A percentile compares a stretch with the other conserved stretches of the same genome.
These are phyloP conservation scores for Ogataea minuta DNA, from an alignment of 805 yeast genomes.

Conservation along the genomic window DNA sequence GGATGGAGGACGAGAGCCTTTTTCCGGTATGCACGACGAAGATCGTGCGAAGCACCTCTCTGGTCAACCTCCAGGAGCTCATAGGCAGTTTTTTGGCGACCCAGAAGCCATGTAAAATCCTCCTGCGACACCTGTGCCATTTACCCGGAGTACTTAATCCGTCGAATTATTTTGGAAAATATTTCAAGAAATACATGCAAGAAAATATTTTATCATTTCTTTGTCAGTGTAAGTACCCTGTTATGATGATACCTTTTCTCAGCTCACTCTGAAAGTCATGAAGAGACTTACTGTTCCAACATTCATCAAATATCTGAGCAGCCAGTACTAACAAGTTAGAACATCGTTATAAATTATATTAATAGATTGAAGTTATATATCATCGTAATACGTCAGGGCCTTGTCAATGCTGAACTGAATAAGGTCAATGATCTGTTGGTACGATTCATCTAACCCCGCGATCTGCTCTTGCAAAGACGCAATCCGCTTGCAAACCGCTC, in stretches of 20 bases:
- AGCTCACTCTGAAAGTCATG: slow-evolving; percentile 59
- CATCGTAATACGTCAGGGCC: slow-evolving; percentile 15
- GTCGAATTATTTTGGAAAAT: not conserved
- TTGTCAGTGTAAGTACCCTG: slow-evolving; percentile 11
- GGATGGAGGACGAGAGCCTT: slow-evolving; percentile 35
- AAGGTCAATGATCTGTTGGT: slow-evolving; percentile 15
- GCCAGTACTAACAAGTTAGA: slow-evolving; percentile 5
- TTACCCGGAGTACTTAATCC: slow-evolving; percentile 9
- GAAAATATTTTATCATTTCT: slow-evolving; percentile 2
- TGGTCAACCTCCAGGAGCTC: slow-evolving; percentile 12
- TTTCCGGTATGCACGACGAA: slow-evolving; percentile 32
- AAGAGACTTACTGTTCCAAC: slow-evolving; percentile 50
- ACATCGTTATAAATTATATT: not conserved
- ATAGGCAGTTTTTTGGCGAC: slow-evolving; percentile 18
- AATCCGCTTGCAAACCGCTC: slow-evolving; percentile 5
- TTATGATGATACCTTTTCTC: slow-evolving; percentile 53
- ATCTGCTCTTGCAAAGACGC: slow-evolving; percentile 1
- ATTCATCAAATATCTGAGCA: slow-evolving; percentile 40
- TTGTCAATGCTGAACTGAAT: slow-evolving; percentile 24
- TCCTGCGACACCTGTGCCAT: slow-evolving; percentile 12
- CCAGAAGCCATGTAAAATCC: slow-evolving; percentile 24
- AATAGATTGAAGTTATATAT: not conserved
- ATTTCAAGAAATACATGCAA: not conserved
- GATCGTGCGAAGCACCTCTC: not conserved
- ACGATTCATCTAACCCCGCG: not conserved